Conservation (phyloP, 305 asterid genomes). For the Galium porrigens region DNA sequence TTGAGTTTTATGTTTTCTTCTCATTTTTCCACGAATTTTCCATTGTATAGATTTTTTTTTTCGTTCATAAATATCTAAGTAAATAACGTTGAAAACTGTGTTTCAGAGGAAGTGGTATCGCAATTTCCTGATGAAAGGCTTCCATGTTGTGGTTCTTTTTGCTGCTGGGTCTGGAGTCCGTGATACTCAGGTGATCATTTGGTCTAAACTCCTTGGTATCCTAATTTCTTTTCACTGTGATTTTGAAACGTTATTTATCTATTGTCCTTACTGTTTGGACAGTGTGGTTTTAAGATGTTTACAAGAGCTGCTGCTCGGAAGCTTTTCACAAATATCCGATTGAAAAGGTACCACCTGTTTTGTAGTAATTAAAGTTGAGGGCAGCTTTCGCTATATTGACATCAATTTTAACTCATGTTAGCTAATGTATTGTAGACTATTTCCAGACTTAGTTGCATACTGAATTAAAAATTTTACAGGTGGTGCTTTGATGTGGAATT, state of each 20-base stretch:
- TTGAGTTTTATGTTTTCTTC: slow-evolving; percentile 31
- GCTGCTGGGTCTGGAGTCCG: slow-evolving; percentile 94
- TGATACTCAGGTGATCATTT: slow-evolving; percentile 62
- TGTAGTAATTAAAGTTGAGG: neutral
- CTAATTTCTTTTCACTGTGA: neutral
- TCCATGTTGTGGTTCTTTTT: slow-evolving; percentile 80
- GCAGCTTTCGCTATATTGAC: too few relatives aligned
- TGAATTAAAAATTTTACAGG: slow-evolving; percentile 26
- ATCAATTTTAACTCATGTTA: too few relatives aligned
- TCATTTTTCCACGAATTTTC: neutral
- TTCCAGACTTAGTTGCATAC: neutral
- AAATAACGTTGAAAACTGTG: slow-evolving; percentile 12
- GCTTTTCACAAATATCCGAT: slow-evolving; percentile 73
- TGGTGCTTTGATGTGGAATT: slow-evolving; percentile 96
- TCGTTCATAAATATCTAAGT: neutral
- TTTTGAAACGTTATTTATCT: neutral
- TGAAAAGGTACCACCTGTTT: slow-evolving; percentile 43
- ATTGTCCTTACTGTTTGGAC: slow-evolving; percentile 19
- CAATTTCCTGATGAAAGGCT: slow-evolving; percentile 91
- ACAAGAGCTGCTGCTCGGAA: slow-evolving; percentile 91
- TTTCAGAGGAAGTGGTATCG: slow-evolving; percentile 94
- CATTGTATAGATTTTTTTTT: neutral
- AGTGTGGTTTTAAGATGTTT: slow-evolving; percentile 99
- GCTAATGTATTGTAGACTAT: neutral
- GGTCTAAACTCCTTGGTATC: neutral